Evolutionary conservation across 192 early-diverging fungal genomes (phyloP), one percentile per base, ranked within the genome.

Genomic region (Ambispora gerdemannii): DNA sequence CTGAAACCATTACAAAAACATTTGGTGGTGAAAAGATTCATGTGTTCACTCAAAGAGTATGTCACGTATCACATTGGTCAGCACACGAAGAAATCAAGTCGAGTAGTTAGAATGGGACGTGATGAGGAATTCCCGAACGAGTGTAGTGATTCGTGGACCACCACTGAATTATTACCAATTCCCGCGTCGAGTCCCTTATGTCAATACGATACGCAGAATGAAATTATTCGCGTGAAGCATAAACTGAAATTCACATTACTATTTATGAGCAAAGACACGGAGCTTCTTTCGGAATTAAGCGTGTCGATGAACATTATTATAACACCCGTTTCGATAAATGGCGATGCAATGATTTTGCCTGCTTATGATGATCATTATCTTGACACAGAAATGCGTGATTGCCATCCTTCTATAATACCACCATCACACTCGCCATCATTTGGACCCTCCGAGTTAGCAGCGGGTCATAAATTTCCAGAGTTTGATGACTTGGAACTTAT

Each of bases 21-120:
- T 3, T 22, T 89, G 17, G 74, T 61, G 43, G 72, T 86, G 2
- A 62, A 78, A 20, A 53, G 78, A 1, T 72, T 83, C 4, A 75
- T 77, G n/a, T 80, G 78, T 49, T 60, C 76, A 7, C 72, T 89
- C 55, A 86, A 84, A 28, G 87, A 89, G 73, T 86, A 83, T 47
- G 63, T 77, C 25, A 76, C 83, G 6, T 84, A 79, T 60, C 70
- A 71, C 1, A 49, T 38, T 0, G 77, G 71, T 20, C n/a, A n/a
- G 59, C 64, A 2, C 47, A 73, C 1, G 3, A 32, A 11, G 74
- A 66, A 27, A 60, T 51, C 1, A 50, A 72, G 15, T 11, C 52
- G 4, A 62, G 49, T 24, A n/a, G 27, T 63, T 6, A 11, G 79
- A 2, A 68, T 15, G 11, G 17, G 47, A 52, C 36, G 28, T 47